Base-by-base conservation (phyloP, 2,329 filamentous ascomycete species). In the Cytospora mali region DNA sequence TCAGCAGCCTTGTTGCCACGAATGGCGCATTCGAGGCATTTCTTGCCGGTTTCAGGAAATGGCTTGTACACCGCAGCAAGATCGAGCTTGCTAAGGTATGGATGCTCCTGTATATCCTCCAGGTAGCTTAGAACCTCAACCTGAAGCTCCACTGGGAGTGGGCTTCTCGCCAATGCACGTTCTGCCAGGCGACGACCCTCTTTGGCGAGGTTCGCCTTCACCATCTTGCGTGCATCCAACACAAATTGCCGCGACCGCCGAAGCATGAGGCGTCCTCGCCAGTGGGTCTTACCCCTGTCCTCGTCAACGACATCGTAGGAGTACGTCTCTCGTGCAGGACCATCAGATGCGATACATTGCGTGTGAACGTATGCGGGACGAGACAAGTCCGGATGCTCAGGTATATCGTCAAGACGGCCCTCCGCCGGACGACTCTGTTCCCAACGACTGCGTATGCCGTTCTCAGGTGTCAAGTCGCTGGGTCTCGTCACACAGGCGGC, bases 141-240 rank as follows among this genome's bases (percentile, higher is more conserved):
- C 35, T 57, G 62, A 39, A 64, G 58, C 53, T 61, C 62, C 10
- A n/a, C 31, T 21, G 58, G 62, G 1, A 64, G 53, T 18, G 13
- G 23, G 4, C 52, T 54, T 23, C 35, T 61, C 10, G 53, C 35
- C 52, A 61, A 33, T 9, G 23, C 29, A 18, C 16, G 4, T n/a
- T 52, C 46, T 10, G 57, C 62, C 27, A 51, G 7, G 49, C 48
- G 31, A 14, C 21, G 48, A 27, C 35, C 28, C 4, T 64, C 62
- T 10, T 23, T 28, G 18, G 49, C 50, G 2, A 52, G 31, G 28
- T 48, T 27, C 9, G 14, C 11, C 21, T 14, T 11, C 27, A 35
- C 58, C 14, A 61, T 39, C 21, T 39, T 56, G 3, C 58, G 58
- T 18, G 58, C 39, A 23, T 61, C 58, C 51, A 61, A 27, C 21